phyloP scores from a whole-genome alignment of 2,329 filamentous ascomycete species.

The Ophiobolus disseminans region DNA sequence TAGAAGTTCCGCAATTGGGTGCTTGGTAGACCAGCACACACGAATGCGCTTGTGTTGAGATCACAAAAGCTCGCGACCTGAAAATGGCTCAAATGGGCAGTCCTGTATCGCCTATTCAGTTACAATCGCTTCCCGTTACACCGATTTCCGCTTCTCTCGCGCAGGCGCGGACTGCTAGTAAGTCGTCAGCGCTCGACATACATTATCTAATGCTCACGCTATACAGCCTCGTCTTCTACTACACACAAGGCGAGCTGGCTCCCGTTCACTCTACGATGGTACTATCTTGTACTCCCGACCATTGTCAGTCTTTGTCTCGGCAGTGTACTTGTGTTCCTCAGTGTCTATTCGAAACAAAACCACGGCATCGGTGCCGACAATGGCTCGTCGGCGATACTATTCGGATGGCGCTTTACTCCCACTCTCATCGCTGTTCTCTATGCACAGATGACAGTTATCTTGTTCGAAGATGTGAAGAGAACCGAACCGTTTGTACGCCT shows the following conservation, averaged over 20 bases:
- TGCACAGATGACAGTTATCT: conserved; percentile 23
- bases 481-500: conserved; percentile 28
- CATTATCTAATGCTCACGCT: not conserved
- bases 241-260: conserved; percentile 13
- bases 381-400: conserved; percentile 41
- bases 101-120: too few species aligned
- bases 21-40: too few species aligned
- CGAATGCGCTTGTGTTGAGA: too few species aligned
- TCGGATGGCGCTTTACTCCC: conserved; percentile 31
- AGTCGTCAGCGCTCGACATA: not conserved
- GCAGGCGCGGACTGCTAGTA: not conserved
- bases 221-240: not conserved
- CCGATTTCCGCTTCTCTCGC: too few species aligned
- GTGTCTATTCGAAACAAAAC: conserved; percentile 15
- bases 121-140: too few species aligned
- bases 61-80: too few species aligned
- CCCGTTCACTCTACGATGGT: conserved; percentile 23
- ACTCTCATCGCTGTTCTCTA: conserved; percentile 32
- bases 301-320: conserved; percentile 8
- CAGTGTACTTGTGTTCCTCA: conserved; percentile 28
- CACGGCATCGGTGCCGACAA: conserved; percentile 28
- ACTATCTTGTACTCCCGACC: conserved; percentile 15
- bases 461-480: conserved; percentile 28
- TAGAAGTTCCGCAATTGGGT: too few species aligned
- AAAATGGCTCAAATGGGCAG: too few species aligned